Base-by-base conservation (phyloP, 164 flowering plant genomes). In the Sextonia rubra region DNA sequence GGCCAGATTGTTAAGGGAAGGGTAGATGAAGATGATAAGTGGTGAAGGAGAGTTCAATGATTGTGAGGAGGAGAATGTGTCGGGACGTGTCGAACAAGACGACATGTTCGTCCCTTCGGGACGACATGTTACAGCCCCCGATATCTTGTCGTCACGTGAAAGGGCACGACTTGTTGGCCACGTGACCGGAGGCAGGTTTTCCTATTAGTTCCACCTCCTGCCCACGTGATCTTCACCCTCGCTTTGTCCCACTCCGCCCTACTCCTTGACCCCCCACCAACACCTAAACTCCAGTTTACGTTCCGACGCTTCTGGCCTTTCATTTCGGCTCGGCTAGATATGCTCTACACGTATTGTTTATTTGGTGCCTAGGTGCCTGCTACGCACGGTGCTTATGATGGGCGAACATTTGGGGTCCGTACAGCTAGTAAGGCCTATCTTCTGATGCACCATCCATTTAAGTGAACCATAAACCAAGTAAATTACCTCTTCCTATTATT, bases 341-440 rank as follows among this genome's bases (percentile, higher is more conserved):
- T n/a, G n/a, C n/a, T n/a, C n/a, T n/a, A n/a, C n/a, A n/a, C n/a
- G n/a, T n/a, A n/a, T n/a, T n/a, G n/a, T 30, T 4, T 30, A 30
- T 30, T 30, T 30, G 44, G 44, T 37, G n/a, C n/a, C n/a, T n/a
- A n/a, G n/a, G n/a, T n/a, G n/a, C n/a, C n/a, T n/a, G n/a, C n/a
- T 9, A 8, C 44, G 11, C 3, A 37, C 44, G 0, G 11, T 37
- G 44, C 44, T 37, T 8, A 6, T 37, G 0, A 7, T 37, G 8
- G 44, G 44, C 1, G 44, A 37, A 9, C 0, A 37, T 1, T 5
- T 37, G 9, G 11, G 5, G 0, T 0, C 11, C 8, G 8, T 5
- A 7, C 8, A 37, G 0, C 11, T 1, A 7, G 1, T 2, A 8
- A 0, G 11, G 1, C 44, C 11, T 0, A 37, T 3, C 2, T 7